Conservation (phyloP, 2,329 filamentous ascomycete species). For the Penicillium crustosum region DNA sequence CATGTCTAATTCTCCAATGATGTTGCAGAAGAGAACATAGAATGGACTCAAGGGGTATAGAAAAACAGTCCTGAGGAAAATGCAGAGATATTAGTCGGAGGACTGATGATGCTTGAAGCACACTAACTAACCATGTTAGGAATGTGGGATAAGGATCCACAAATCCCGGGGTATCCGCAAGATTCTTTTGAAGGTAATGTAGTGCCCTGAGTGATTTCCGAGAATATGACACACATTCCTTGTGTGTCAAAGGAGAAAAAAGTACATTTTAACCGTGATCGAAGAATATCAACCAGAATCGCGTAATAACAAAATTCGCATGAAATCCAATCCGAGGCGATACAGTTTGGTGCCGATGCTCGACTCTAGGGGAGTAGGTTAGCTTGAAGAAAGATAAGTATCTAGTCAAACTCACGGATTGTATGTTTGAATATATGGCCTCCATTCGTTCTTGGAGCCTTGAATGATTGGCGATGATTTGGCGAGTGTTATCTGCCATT, state of each 20-base stretch:
- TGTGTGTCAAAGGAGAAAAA: constrained; percentile 23
- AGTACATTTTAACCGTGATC: constrained; percentile 22
- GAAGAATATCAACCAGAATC: constrained; percentile 28
- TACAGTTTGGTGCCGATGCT: constrained; percentile 5
- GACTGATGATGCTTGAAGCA: background rate
- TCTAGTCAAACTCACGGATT: constrained; percentile 15
- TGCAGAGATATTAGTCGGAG: background rate
- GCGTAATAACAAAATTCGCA: constrained; percentile 28
- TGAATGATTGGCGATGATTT: constrained; percentile 15
- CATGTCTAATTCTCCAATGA: constrained; percentile 22
- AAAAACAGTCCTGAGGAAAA: constrained; percentile 15
- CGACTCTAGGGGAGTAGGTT: constrained; percentile 12
- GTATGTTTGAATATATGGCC: constrained; percentile 17
- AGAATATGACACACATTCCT: constrained; percentile 25
- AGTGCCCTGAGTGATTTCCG: constrained; percentile 18
- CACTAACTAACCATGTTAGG: constrained; percentile 15
- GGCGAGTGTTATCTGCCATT: constrained; percentile 7
- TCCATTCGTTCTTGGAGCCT: constrained; percentile 22
- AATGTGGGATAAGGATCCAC: constrained; percentile 20
- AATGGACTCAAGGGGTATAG: constrained; percentile 26
- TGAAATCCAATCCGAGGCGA: constrained; percentile 22
- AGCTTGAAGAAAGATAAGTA: background rate
- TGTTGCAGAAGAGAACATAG: constrained; percentile 29
- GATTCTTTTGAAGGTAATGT: constrained; percentile 14
- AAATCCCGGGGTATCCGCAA: constrained; percentile 14